Evolutionary conservation across 2,329 filamentous ascomycete species (phyloP), one percentile per base, ranked within the genome.

Genomic region (Botrytis tulipae): DNA sequence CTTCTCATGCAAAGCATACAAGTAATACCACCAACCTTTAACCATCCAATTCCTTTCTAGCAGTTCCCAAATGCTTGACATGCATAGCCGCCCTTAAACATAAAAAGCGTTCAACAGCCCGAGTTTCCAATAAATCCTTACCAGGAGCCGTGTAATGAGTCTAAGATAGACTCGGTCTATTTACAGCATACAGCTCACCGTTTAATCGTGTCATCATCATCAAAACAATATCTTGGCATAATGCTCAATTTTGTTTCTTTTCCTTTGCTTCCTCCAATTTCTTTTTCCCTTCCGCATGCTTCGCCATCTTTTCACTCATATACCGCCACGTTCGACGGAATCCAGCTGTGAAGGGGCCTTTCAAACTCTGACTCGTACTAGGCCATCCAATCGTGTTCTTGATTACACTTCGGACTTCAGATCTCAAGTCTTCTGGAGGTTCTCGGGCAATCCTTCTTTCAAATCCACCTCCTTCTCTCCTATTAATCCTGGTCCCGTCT

Each of bases 341-440:
- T 0, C 96, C 97, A 0, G 92, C 91, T 3, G 94, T 98, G 62
- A 98, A 82, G 1, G 92, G 82, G 2, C 94, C 91, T 84, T 99
- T 99, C 75, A 95, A 81, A 71, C 91, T 96, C 83, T 99, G 95
- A 8, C 90, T 90, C 3, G 93, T 94, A 79, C 94, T 96, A 0
- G 96, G 95, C 96, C 96, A 98, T 73, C 90, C 89, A 78, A 98
- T 93, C 0, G 97, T 98, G 81, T 92, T 92, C 80, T 90, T 92
- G 80, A 99, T 95, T 59, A 94, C 92, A 54, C 87, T 86, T 48
- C 91, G 88, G 29, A 98, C 89, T 77, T 92, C 91, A 40, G 88
- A 84, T 60, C 87, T 87, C n/a, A 98, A 84, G 77, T 92, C 89
- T 32, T 87, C 85, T 0, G 88, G 82, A 57, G 92, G 88, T 73